These are phyloP conservation scores for Cystobasidiaceae sp. DNA, from an alignment of 1,284 basidiomycete species.

Conservation along the genomic window DNA sequence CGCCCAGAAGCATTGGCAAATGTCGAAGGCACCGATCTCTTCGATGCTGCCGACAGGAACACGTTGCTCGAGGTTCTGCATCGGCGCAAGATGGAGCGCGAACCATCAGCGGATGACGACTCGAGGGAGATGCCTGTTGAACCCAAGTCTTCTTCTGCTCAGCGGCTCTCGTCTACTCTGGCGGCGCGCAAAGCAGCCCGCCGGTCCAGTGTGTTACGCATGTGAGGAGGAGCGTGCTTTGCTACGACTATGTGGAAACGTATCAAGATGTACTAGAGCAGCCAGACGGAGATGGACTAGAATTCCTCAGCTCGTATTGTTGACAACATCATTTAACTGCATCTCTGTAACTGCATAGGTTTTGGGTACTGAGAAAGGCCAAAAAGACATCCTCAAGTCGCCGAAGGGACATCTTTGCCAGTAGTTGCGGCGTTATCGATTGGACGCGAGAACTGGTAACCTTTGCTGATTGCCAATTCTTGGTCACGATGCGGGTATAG, in stretches of 20 bases:
- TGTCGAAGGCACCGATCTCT: slow-evolving; percentile 4
- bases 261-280: too few species aligned
- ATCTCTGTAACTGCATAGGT: too few species aligned
- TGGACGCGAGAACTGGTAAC: slow-evolving; percentile 19
- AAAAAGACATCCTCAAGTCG: too few species aligned
- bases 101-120: background rate
- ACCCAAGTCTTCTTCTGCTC: background rate
- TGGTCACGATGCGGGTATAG: slow-evolving; percentile 25
- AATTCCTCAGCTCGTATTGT: background rate
- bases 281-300: too few species aligned
- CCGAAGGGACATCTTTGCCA: too few species aligned
- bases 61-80: slow-evolving; percentile 32
- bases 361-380: too few species aligned
- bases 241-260: too few species aligned
- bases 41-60: slow-evolving; percentile 33
- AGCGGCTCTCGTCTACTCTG: slow-evolving; percentile 1
- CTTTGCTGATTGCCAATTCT: slow-evolving; percentile 28
- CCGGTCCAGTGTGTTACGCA: slow-evolving; percentile 2
- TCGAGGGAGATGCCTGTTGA: slow-evolving; percentile 2
- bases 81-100: background rate
- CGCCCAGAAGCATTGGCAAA: slow-evolving; percentile 38
- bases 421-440: background rate
- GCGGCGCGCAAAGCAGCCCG: slow-evolving; percentile 26
- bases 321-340: slow-evolving; percentile 12
- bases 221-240: background rate